Conservation (phyloP, 208 protist genomes). For the Crithidia acanthocephali region DNA sequence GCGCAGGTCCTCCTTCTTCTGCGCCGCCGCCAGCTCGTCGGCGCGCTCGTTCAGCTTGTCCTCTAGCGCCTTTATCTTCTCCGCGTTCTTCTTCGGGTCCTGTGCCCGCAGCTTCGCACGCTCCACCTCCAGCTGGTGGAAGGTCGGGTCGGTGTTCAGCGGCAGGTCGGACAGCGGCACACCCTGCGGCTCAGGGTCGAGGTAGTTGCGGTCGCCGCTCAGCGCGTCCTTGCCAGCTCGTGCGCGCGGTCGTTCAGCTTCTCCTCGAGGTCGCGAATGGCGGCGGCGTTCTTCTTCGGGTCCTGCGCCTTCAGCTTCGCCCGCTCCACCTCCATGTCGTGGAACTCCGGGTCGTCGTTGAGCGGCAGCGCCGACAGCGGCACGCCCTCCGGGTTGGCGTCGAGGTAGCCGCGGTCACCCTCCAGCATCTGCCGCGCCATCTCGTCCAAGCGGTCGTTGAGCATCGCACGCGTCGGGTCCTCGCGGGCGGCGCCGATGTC, state of each 20-base stretch:
- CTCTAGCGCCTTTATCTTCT: slow-evolving; percentile 61
- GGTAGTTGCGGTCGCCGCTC: slow-evolving; percentile 61
- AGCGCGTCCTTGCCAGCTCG: slow-evolving; percentile 64
- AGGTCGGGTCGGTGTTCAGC: slow-evolving; percentile 64
- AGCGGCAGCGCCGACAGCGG: slow-evolving; percentile 64
- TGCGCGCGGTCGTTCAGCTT: slow-evolving; percentile 68
- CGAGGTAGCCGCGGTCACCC: slow-evolving; percentile 60
- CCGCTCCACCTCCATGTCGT: slow-evolving; percentile 73
- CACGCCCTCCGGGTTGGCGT: slow-evolving; percentile 67
- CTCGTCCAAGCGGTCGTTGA: slow-evolving; percentile 66
- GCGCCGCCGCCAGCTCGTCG: slow-evolving; percentile 55
- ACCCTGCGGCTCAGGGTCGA: slow-evolving; percentile 67
- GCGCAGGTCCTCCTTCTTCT: slow-evolving; percentile 64
- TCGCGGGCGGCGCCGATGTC: slow-evolving; percentile 28
- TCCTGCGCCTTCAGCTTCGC: slow-evolving; percentile 57
- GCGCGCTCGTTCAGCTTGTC: slow-evolving; percentile 69
- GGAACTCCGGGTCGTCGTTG: slow-evolving; percentile 71
- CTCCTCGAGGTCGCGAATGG: slow-evolving; percentile 59
- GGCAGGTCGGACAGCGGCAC: slow-evolving; percentile 66
- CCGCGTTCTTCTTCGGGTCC: slow-evolving; percentile 54
- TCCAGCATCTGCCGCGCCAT: slow-evolving; percentile 64
- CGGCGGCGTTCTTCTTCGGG: slow-evolving; percentile 52
- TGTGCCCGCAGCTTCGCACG: slow-evolving; percentile 74
- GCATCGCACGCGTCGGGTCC: slow-evolving; percentile 31
- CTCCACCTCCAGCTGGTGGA: slow-evolving; percentile 73